phyloP scores from a whole-genome alignment of 768 basidiomycete species.

The Trametes sanguinea region DNA sequence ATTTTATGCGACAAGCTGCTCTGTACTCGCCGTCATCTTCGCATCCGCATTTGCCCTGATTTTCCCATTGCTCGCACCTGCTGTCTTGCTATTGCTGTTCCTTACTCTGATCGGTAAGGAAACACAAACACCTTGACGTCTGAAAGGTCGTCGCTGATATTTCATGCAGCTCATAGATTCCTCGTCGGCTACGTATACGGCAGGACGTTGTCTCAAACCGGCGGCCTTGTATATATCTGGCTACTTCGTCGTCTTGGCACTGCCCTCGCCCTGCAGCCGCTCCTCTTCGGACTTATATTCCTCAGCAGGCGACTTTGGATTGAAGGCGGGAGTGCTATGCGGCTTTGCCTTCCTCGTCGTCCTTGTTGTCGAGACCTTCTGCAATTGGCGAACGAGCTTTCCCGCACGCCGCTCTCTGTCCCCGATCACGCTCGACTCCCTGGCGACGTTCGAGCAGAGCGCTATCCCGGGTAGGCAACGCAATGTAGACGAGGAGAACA shows the following conservation, averaged over 20 bases:
- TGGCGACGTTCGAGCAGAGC: constrained; percentile 52
- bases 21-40: constrained; percentile 68
- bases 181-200: constrained; percentile 79
- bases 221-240: constrained; percentile 76
- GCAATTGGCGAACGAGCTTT: constrained; percentile 48
- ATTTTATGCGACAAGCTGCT: constrained; percentile 64
- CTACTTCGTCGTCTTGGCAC: constrained; percentile 71
- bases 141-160: background rate
- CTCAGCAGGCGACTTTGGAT: constrained; percentile 69
- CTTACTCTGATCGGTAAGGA: constrained; percentile 62
- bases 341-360: constrained; percentile 57
- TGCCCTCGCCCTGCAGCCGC: constrained; percentile 70
- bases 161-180: constrained; percentile 70
- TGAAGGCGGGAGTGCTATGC: constrained; percentile 64
- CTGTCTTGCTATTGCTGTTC: constrained; percentile 63
- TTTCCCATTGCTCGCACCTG: constrained; percentile 76
- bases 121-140: constrained; percentile 23
- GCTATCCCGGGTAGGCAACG: constrained; percentile 42
- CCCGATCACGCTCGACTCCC: constrained; percentile 56
- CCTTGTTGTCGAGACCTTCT: constrained; percentile 62
- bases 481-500: constrained; percentile 51
- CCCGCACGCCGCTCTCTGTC: constrained; percentile 54
- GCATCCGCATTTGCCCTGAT: constrained; percentile 73
- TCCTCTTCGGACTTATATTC: constrained; percentile 72
- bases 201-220: constrained; percentile 71